Evolutionary conservation across 768 basidiomycete species (phyloP).

Genomic region (Mycena albidolilacea): DNA sequence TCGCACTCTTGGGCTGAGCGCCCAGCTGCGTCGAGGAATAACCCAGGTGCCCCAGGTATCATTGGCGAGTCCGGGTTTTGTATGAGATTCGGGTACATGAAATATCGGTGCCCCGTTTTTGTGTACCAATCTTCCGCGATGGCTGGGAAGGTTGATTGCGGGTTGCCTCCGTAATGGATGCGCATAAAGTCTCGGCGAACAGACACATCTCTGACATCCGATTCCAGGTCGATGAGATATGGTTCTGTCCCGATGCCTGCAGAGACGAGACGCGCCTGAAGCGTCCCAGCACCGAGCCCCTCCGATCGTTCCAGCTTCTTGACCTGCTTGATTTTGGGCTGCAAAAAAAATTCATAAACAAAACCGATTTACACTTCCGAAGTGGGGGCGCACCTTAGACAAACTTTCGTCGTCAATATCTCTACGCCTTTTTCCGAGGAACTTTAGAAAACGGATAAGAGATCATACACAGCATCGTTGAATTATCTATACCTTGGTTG

Average conservation of each 20-base stretch:
- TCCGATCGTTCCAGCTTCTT: conserved; percentile 25
- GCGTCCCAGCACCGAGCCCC: conserved; percentile 18
- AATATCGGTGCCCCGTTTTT: conserved; percentile 25
- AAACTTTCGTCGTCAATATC: not conserved
- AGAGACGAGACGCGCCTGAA: conserved; percentile 16
- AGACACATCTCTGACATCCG: conserved; percentile 18
- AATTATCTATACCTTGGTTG: not conserved
- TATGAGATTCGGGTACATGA: conserved; percentile 30
- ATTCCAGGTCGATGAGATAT: not conserved
- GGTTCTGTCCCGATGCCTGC: conserved; percentile 7
- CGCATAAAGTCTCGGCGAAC: conserved; percentile 28
- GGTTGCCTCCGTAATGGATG: conserved; percentile 20
- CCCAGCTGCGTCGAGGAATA: conserved; percentile 26
- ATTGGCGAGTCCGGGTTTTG: conserved; percentile 33
- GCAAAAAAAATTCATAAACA: not conserved
- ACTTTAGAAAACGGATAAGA: not conserved
- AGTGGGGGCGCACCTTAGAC: not conserved
- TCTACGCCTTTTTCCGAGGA: not conserved
- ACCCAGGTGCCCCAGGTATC: conserved; percentile 35
- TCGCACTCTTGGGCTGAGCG: conserved; percentile 1
- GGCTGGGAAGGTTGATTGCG: not conserved
- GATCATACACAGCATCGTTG: no score
- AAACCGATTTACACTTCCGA: not conserved
- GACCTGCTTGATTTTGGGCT: conserved; percentile 19
- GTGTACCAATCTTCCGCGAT: conserved; percentile 13